Conservation (phyloP, 345 rosid species). For the Nasturtium officinale region DNA sequence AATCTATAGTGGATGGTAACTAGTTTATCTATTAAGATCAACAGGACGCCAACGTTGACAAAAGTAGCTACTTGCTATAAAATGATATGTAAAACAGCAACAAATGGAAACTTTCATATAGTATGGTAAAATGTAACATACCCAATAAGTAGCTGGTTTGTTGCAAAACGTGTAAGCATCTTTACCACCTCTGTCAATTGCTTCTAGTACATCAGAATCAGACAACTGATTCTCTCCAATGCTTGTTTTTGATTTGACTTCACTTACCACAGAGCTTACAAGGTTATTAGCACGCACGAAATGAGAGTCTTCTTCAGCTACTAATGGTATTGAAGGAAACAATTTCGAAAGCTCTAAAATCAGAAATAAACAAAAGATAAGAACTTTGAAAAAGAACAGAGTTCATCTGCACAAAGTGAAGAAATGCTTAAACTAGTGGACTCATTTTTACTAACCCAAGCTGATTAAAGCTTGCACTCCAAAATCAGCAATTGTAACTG, state of each 20-base stretch:
- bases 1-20: neutral
- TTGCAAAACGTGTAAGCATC: constrained; percentile 56
- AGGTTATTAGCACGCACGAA: constrained; percentile 66
- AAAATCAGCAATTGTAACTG: constrained; percentile 88
- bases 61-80: neutral
- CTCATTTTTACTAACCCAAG: constrained; percentile 50
- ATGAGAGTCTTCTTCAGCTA: constrained; percentile 91
- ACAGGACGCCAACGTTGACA: neutral
- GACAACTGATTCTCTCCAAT: constrained; percentile 50
- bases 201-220: constrained; percentile 66
- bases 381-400: neutral
- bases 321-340: constrained; percentile 87
- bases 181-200: constrained; percentile 86
- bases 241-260: constrained; percentile 52
- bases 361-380: constrained; percentile 21
- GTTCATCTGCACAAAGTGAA: neutral
- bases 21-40: neutral
- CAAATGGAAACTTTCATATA: constrained; percentile 1
- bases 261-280: constrained; percentile 67
- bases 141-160: constrained; percentile 88
- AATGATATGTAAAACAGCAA: neutral
- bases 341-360: constrained; percentile 63
- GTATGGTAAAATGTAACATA: constrained; percentile 37
- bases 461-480: constrained; percentile 92
- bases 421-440: neutral